Percentiles rank a stretch among this genome's conserved stretches.
Evolutionary conservation across 2,329 filamentous ascomycete species (phyloP).

Genomic region (Exophiala alcalophila): DNA sequence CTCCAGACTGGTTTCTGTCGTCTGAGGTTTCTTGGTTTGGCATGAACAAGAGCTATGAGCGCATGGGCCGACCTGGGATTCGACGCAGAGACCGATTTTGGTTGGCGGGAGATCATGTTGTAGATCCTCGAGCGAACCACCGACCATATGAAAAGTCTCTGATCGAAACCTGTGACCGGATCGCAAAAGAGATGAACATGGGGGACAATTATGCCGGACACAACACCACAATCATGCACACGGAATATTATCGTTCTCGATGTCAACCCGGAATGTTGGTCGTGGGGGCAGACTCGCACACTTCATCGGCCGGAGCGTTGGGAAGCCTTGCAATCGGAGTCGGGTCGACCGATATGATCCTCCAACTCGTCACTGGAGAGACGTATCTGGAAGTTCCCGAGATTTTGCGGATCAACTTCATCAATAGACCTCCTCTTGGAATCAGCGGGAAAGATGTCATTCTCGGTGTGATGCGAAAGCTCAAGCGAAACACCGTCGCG

Average conservation of each 20-base stretch:
- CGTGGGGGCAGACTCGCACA: constrained; percentile 49
- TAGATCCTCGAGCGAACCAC: constrained; percentile 45
- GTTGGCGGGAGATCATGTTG: constrained; percentile 50
- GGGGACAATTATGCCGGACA: constrained; percentile 10
- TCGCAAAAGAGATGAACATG: constrained; percentile 39
- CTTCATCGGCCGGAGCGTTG: constrained; percentile 45
- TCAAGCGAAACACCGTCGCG: constrained; percentile 49
- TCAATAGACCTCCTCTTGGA: constrained; percentile 36
- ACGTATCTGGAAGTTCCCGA: constrained; percentile 50
- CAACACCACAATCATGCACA: constrained; percentile 45
- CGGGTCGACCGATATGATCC: constrained; percentile 46
- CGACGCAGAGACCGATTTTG: constrained; percentile 52
- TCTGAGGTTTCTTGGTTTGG: constrained; percentile 17
- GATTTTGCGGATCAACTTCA: constrained; percentile 41
- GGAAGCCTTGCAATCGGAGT: constrained; percentile 45
- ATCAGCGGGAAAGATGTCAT: constrained; percentile 50
- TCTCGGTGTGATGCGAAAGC: constrained; percentile 42
- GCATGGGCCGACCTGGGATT: constrained; percentile 33
- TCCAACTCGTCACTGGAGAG: constrained; percentile 47
- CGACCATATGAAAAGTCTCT: constrained; percentile 37
- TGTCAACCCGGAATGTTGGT: constrained; percentile 46
- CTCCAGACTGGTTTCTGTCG: constrained; percentile 15
- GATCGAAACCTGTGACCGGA: constrained; percentile 39
- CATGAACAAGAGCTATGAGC: constrained; percentile 17
- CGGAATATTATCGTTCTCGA: constrained; percentile 46